Evolutionary conservation across 1,139 yeast species (phyloP).

Genomic region (Kodamaea plutei): DNA sequence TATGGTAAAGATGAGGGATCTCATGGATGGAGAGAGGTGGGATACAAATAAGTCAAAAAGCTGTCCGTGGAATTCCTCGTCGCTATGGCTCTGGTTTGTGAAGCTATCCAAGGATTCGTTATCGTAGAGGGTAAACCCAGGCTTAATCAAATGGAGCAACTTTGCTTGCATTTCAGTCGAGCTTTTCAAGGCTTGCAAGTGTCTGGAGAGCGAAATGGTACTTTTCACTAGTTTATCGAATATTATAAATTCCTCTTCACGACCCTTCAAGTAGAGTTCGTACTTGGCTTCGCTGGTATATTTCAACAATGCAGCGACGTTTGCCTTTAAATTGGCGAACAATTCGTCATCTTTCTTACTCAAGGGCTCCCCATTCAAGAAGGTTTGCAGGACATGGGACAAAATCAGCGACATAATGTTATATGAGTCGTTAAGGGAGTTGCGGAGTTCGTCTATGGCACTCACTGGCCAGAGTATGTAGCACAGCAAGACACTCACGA

Average conservation of each 20-base stretch:
- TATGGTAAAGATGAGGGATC: constrained; percentile 61
- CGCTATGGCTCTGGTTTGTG: constrained; percentile 13
- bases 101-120: constrained; percentile 13
- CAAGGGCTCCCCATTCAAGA: constrained; percentile 49
- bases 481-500: constrained; percentile 56
- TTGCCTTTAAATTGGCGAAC: constrained; percentile 35
- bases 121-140: neutral
- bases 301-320: constrained; percentile 36
- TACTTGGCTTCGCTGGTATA: constrained; percentile 57
- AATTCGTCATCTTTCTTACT: constrained; percentile 34
- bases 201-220: constrained; percentile 50
- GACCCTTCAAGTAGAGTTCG: constrained; percentile 55
- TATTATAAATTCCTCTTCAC: constrained; percentile 48
- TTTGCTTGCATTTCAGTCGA: constrained; percentile 67
- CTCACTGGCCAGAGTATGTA: constrained; percentile 61
- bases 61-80: constrained; percentile 4
- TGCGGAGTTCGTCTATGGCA: constrained; percentile 47
- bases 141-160: constrained; percentile 35
- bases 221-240: constrained; percentile 48
- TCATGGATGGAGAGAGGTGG: constrained; percentile 69
- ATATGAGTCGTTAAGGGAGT: constrained; percentile 50
- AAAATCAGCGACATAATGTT: constrained; percentile 51
- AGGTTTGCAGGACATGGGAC: constrained; percentile 47
- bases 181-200: constrained; percentile 63
- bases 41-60: constrained; percentile 62